phyloP scores from a whole-genome alignment of 2,329 filamentous ascomycete genomes.

The Claviceps citrina region DNA sequence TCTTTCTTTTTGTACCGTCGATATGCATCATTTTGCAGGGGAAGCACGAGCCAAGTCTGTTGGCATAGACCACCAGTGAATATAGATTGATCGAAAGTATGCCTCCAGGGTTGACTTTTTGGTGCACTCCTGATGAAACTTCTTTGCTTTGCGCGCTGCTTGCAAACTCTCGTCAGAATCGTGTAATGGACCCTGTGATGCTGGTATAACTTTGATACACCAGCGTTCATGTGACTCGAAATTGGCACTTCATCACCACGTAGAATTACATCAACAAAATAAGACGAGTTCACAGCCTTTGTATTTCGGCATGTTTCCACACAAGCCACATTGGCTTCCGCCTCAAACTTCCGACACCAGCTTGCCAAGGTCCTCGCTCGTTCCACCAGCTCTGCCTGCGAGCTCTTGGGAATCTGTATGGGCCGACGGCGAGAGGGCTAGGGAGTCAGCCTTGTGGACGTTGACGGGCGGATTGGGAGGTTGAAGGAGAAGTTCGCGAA shows the following conservation, averaged over 20 bases:
- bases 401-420: constrained; percentile 31
- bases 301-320: constrained; percentile 22
- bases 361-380: constrained; percentile 24
- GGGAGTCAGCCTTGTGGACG: constrained; percentile 4
- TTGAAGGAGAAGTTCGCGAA: neutral
- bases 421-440: neutral
- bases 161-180: constrained; percentile 36
- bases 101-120: constrained; percentile 24
- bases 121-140: constrained; percentile 30
- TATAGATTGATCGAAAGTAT: constrained; percentile 30
- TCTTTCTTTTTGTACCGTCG: no score
- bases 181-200: constrained; percentile 24
- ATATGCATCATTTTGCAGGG: no score
- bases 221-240: constrained; percentile 33
- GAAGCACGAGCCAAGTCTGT: neutral
- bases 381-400: constrained; percentile 24
- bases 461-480: neutral
- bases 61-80: constrained; percentile 30
- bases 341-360: constrained; percentile 22
- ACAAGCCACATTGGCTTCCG: constrained; percentile 20
- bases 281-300: constrained; percentile 22
- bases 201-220: constrained; percentile 36
- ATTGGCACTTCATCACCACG: constrained; percentile 32
- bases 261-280: constrained; percentile 28
- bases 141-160: constrained; percentile 33